Conservation (phyloP, 2,329 filamentous ascomycete genomes). For the Lecanosticta acicola region DNA sequence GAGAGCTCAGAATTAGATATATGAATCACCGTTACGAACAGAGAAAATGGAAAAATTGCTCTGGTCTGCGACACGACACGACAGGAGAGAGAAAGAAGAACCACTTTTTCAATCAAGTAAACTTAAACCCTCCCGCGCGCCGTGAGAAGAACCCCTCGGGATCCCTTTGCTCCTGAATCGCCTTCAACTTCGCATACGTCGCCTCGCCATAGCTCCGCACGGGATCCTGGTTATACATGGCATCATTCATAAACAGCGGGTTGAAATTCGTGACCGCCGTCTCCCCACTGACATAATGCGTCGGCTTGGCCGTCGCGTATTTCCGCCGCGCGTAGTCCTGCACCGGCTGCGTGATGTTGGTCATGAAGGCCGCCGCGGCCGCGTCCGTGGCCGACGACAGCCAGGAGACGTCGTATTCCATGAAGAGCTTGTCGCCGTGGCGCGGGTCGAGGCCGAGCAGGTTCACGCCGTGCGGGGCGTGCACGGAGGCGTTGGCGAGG, state of each 20-base stretch:
- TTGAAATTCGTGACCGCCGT: slow-evolving; percentile 12
- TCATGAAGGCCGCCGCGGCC: slow-evolving; percentile 13
- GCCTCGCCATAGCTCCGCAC: slow-evolving; percentile 16
- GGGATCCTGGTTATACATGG: slow-evolving; percentile 23
- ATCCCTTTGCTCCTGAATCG: slow-evolving; percentile 19
- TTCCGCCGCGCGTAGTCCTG: slow-evolving; percentile 17
- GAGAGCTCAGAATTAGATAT: too few species aligned
- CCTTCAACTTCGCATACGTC: slow-evolving; percentile 16
- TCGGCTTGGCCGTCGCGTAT: slow-evolving; percentile 16
- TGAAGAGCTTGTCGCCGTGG: slow-evolving; percentile 18
- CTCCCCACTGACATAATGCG: slow-evolving; percentile 19
- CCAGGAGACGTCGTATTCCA: slow-evolving; percentile 24
- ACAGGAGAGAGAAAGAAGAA: too few species aligned
- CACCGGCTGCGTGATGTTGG: slow-evolving; percentile 15
- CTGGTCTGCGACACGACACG: too few species aligned
- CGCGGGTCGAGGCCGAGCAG: slow-evolving; percentile 16
- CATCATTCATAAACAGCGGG: slow-evolving; percentile 26
- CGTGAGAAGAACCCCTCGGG: slow-evolving; percentile 20
- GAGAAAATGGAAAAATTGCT: too few species aligned
- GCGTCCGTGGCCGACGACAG: slow-evolving; percentile 10
- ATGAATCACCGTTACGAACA: too few species aligned
- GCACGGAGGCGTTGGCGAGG: slow-evolving; percentile 14
- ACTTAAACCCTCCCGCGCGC: slow-evolving; percentile 20
- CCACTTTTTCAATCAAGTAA: slow-evolving; percentile 5
- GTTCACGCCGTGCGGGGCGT: slow-evolving; percentile 17